These are phyloP conservation scores for Fonsecaea monophora DNA, from an alignment of 2,329 filamentous ascomycete species.

Conservation along the genomic window DNA sequence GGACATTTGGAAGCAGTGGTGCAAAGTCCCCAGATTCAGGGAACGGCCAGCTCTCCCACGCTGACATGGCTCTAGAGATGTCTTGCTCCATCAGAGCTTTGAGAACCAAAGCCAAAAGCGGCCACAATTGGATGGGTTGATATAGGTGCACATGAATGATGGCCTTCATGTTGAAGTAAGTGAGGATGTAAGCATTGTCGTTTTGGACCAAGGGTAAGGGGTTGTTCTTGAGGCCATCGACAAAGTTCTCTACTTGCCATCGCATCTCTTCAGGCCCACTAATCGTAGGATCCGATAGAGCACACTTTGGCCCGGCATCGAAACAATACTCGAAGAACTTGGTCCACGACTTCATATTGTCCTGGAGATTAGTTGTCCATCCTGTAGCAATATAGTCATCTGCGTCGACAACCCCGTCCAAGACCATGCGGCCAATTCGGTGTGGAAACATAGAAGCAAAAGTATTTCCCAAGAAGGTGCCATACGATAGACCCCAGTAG, in stretches of 20 bases:
- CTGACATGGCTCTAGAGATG: conserved; percentile 29
- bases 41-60: conserved; percentile 2
- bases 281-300: conserved; percentile 45
- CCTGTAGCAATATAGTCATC: conserved; percentile 57
- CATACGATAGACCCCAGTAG: conserved; percentile 62
- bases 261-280: conserved; percentile 28
- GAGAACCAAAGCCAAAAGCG: conserved; percentile 53
- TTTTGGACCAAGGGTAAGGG: conserved; percentile 46
- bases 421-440: conserved; percentile 50
- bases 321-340: conserved; percentile 63
- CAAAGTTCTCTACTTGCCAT: conserved; percentile 30
- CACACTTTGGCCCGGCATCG: conserved; percentile 57
- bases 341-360: conserved; percentile 62
- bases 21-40: conserved; percentile 6
- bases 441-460: conserved; percentile 55
- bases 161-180: conserved; percentile 57
- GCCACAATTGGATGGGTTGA: conserved; percentile 33
- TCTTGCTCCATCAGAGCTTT: conserved; percentile 44
- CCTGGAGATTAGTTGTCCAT: conserved; percentile 59
- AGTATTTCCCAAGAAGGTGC: conserved; percentile 53
- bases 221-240: conserved; percentile 29
- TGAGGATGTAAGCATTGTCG: conserved; percentile 53
- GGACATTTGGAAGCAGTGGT: conserved; percentile 13
- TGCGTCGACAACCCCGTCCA: conserved; percentile 52
- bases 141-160: conserved; percentile 45